A percentile compares a stretch with the other conserved stretches of the same genome.
phyloP scores from a whole-genome alignment of 768 basidiomycete species.

The Mycena capillaripes region DNA sequence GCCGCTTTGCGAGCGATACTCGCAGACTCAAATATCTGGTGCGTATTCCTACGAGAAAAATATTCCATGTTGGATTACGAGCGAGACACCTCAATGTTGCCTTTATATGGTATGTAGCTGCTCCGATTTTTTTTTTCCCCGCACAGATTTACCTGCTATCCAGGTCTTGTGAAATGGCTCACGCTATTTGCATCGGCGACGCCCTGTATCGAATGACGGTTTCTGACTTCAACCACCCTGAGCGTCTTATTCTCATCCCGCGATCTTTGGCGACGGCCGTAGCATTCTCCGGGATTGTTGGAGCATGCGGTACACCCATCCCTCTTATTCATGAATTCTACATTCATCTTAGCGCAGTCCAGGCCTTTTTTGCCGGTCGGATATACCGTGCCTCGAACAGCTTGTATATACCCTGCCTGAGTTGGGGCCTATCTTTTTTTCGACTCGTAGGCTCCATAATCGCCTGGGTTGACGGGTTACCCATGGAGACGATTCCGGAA shows the following conservation, averaged over 20 bases:
- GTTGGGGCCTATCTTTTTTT: conserved; percentile 12
- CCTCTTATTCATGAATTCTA: neutral
- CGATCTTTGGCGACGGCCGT: conserved; percentile 4
- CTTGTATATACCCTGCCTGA: conserved; percentile 18
- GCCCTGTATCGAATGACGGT: conserved; percentile 18
- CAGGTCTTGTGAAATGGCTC: conserved; percentile 14
- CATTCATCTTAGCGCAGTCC: neutral
- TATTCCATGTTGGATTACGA: neutral
- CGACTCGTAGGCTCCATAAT: conserved; percentile 12
- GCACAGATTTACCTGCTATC: neutral
- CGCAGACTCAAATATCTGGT: neutral
- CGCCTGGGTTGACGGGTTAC: conserved; percentile 5
- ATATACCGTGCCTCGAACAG: conserved; percentile 16
- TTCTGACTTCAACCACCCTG: conserved; percentile 3
- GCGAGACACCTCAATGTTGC: neutral
- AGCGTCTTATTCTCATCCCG: conserved; percentile 9
- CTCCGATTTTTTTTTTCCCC: neutral
- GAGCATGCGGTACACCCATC: conserved; percentile 1
- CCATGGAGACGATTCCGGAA: conserved; percentile 1
- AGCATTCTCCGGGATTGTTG: conserved; percentile 10
- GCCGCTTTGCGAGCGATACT: conserved; percentile 9
- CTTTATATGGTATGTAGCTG: conserved; percentile 4
- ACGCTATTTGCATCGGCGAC: conserved; percentile 6
- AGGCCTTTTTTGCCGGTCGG: conserved; percentile 11
- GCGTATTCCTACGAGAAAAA: neutral